Base-by-base conservation (phyloP, 805 yeast species). In the Maudiozyma pseudohumilis region DNA sequence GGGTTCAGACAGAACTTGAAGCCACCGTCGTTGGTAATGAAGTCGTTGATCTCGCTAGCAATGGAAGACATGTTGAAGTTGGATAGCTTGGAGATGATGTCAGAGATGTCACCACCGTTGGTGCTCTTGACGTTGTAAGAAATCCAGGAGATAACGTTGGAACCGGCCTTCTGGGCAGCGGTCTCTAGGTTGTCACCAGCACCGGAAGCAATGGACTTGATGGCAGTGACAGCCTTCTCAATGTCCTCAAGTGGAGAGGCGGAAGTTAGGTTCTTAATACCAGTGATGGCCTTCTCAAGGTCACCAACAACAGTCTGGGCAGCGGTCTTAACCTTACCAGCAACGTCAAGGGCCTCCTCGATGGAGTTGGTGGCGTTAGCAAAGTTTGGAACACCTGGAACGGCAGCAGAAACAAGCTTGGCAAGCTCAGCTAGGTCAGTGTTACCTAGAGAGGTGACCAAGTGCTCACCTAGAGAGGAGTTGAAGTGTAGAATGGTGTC, bases 361-460 rank as follows among this genome's bases (percentile, higher is more conserved):
- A 19, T n/a, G 6, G n/a, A 23, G 13, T 23, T 11, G 18, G 35
- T 23, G 12, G 23, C 21, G 5, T 32, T 32, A 11, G 22, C 35
- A 16, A 32, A 32, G 23, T 22, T 32, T 32, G 35, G 35, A 24
- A 32, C 17, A 32, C 35, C 35, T 32, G 35, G 35, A 16, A 32
- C 16, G 12, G 35, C 28, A 12, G 11, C 24, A 9, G 35, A 7
- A 16, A 32, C 21, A 6, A 23, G 24, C n/a, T 13, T 7, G 8
- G 35, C 18, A 17, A 32, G 18, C 12, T 32, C 21, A 23, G 29
- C 18, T 23, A 32, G 24, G 15, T 32, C 29, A 10, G 28, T 22
- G 8, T 24, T 11, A 32, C 35, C 35, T 15, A 32, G 10, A 5
- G 22, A 19, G 9, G 35, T 19, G 24, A 19, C 35, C n/a, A 32